A percentile compares a stretch with the other conserved stretches of the same genome.
Conservation (phyloP, 2,329 filamentous ascomycete species). For the Neurospora sp. region DNA sequence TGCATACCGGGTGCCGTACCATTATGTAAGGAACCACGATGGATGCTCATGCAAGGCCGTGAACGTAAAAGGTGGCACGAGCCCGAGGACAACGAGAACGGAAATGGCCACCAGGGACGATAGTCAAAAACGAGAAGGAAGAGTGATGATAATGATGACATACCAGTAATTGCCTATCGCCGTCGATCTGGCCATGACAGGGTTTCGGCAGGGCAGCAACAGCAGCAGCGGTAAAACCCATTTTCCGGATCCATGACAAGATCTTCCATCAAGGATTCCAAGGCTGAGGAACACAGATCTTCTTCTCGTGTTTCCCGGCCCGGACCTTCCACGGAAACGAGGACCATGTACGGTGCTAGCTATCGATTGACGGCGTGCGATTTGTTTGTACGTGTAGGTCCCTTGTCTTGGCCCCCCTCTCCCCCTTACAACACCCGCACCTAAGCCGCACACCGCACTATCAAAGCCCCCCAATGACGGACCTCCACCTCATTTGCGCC, state of each 20-base stretch:
- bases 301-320: background rate
- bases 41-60: background rate
- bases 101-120: background rate
- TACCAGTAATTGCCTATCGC: background rate
- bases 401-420: background rate
- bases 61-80: background rate
- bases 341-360: background rate
- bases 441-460: slow-evolving; percentile 7
- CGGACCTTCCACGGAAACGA: background rate
- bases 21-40: background rate
- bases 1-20: background rate
- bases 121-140: background rate
- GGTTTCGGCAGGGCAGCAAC: background rate
- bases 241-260: background rate
- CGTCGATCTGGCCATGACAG: background rate
- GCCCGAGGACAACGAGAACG: background rate
- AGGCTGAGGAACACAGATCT: background rate
- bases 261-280: background rate
- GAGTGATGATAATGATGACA: background rate
- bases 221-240: background rate
- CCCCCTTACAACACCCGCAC: background rate
- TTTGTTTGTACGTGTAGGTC: background rate
- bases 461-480: slow-evolving; percentile 11
- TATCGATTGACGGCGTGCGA: background rate
- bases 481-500: slow-evolving; percentile 12